Evolutionary conservation across 1,139 yeast genomes (phyloP).

Genomic region (Yamadazyma aaseri): DNA sequence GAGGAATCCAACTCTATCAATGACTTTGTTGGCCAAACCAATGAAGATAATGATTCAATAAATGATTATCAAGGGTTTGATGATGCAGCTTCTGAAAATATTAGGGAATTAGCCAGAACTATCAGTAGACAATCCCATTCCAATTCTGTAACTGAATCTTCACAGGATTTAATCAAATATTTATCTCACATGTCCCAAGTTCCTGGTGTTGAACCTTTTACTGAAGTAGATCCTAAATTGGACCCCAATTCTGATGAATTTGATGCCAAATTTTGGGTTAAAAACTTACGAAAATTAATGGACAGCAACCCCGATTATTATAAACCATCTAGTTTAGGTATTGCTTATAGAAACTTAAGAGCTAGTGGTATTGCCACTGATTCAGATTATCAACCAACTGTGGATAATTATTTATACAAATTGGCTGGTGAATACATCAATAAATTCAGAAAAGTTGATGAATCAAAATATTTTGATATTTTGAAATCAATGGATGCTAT

Average conservation of each 20-base stretch:
- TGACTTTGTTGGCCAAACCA: slow-evolving; percentile 10
- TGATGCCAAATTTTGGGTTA: slow-evolving; percentile 44
- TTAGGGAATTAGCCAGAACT: slow-evolving; percentile 34
- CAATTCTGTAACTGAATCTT: slow-evolving; percentile 17
- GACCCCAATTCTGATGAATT: slow-evolving; percentile 52
- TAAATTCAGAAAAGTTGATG: slow-evolving; percentile 13
- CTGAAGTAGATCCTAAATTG: slow-evolving; percentile 17
- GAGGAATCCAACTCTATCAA: slow-evolving; percentile 12
- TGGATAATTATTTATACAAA: slow-evolving; percentile 47
- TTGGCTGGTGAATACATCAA: slow-evolving; percentile 16
- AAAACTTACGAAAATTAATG: slow-evolving; percentile 21
- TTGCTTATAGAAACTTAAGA: slow-evolving; percentile 64
- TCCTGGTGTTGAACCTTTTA: slow-evolving; percentile 46
- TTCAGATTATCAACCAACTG: slow-evolving; percentile 77
- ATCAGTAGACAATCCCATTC: slow-evolving; percentile 26
- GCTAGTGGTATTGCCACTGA: slow-evolving; percentile 78
- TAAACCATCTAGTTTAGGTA: slow-evolving; percentile 63
- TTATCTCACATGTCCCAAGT: slow-evolving; percentile 52
- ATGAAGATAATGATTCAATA: slow-evolving; percentile 17
- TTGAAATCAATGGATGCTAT: slow-evolving; percentile 36
- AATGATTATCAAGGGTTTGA: slow-evolving; percentile 30
- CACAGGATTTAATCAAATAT: slow-evolving; percentile 53
- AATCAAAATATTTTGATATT: slow-evolving; percentile 25
- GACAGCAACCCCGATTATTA: slow-evolving; percentile 59
- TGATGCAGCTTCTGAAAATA: slow-evolving; percentile 25